phyloP scores from a whole-genome alignment of 2,329 filamentous ascomycete species.

The Verticillium alfalfae region DNA sequence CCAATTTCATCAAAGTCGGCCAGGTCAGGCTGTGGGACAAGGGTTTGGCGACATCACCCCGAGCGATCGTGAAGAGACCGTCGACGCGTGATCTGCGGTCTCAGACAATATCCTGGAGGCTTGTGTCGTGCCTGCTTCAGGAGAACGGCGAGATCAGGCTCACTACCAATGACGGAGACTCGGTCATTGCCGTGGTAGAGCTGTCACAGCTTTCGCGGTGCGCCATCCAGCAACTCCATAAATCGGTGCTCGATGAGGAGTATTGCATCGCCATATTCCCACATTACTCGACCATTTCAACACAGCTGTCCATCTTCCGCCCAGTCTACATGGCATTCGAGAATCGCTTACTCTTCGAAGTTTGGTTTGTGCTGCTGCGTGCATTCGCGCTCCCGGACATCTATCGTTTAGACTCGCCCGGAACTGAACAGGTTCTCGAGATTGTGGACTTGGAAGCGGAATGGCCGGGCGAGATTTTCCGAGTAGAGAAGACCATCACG shows the following conservation, averaged over 20 bases:
- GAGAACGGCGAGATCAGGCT: constrained; percentile 94
- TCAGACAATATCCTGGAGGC: constrained; percentile 65
- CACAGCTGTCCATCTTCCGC: constrained; percentile 69
- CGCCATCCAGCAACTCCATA: constrained; percentile 84
- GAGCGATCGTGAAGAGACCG: constrained; percentile 49
- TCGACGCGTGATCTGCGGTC: constrained; percentile 52
- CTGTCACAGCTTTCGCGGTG: constrained; percentile 84
- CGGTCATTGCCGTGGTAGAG: constrained; percentile 76
- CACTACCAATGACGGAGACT: constrained; percentile 77
- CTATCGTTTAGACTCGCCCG: constrained; percentile 57
- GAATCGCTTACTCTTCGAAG: constrained; percentile 85
- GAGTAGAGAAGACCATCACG: constrained; percentile 55
- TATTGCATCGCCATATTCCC: constrained; percentile 95
- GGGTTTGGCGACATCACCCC: constrained; percentile 49
- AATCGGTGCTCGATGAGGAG: constrained; percentile 85
- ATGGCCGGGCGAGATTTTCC: constrained; percentile 46
- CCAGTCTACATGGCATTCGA: constrained; percentile 88
- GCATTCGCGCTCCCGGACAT: constrained; percentile 90
- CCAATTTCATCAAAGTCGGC: constrained; percentile 90
- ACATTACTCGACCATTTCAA: constrained; percentile 74
- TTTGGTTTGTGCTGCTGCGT: constrained; percentile 89
- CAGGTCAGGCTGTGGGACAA: constrained; percentile 91
- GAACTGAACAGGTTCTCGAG: constrained; percentile 31
- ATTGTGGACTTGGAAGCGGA: constrained; percentile 31
- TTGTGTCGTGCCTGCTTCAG: constrained; percentile 86